Evolutionary conservation across 2,329 filamentous ascomycete species (phyloP), one percentile per base, ranked within the genome.

Genomic region (Fusarium duplospermum): DNA sequence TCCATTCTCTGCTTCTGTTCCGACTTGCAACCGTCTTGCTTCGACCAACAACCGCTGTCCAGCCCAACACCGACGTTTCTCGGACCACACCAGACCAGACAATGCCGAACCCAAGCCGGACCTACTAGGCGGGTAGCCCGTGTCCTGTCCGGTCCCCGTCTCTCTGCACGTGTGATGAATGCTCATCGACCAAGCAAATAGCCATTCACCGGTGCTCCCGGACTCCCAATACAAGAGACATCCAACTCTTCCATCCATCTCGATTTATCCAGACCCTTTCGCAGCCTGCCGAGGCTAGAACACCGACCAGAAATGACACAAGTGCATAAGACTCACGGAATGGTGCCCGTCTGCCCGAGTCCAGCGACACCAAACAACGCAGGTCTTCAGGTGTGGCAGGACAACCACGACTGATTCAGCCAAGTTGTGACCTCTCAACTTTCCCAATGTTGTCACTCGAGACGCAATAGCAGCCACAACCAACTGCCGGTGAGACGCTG

Each of bases 111-210:
- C 68, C 40, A 35, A 45, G 42, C 54, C 63, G 52, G 56, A 59
- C 20, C 63, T 58, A n/a, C 38, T 62, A 57, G 64, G 57, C 58
- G 40, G 33, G 59, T 36, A 58, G 36, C 62, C 54, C 42, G 68
- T 68, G 63, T 42, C 71, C 62, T 72, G 67, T 72, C 64, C 33
- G 35, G 40, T 40, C 62, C 60, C 57, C 45, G 58, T 57, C 42
- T 72, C 50, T 72, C 50, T 63, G 65, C 72, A 74, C 72, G 72
- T 74, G 72, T 64, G 58, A 33, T 64, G 42, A 45, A 62, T 33
- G 38, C 45, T 61, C 56, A 18, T 54, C 16, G 47, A 33, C 56
- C 62, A 24, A 68, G 57, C 22, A 66, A 68, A 66, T 45, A 45
- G 58, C 45, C 45, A 38, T 61, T 31, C 4, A 16, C 56, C 72